Base-by-base conservation (phyloP, 23 red algal species). In the Gracilaria vermiculophylla region DNA sequence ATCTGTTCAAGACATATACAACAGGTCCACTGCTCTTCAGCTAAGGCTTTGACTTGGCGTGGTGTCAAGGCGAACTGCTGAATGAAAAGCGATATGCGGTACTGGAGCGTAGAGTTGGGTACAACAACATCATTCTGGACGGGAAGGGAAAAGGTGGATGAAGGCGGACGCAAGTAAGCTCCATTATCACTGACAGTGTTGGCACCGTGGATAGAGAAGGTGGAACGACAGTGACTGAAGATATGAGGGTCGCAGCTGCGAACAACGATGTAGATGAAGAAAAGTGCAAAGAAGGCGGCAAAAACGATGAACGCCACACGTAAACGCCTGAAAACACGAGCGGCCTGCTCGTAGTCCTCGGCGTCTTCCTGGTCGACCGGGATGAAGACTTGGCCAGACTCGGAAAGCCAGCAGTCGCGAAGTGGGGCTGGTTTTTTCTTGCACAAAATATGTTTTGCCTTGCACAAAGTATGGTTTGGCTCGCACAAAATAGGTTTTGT, bases 1-100 rank as follows among this genome's bases (percentile, higher is more conserved):
- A 79, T 24, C 24, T 79, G 50, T 24, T 79, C 76, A 28, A 88
- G 69, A 61, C 84, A 88, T 41, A 88, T 78, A 43, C 84, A 88
- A 77, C 84, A 88, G 2, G 72, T 61, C 84, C 84, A 88, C 40
- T 40, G 50, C 19, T 77, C 37, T 27, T 76, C 62, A 5, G 42
- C 69, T 45, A 88, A 7, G 3, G 37, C 20, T 15, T 48, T 62
- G 44, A 66, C 33, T 51, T 75, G 40, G 34, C 60, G 34, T 23
- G 66, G 42, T 27, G 69, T 76, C 47, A 88, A 42, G 33, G 45
- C 53, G n/a, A 45, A 23, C 24, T 54, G 53, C 12, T 77, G 48
- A 32, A 88, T 70, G 14, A 88, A 69, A 20, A 29, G 42, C 39
- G 67, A 25, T 10, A 73, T 73, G 3, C 67, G 36, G 39, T 73